Conservation (phyloP, 768 basidiomycete genomes). For the Tephrocybe sp. region DNA sequence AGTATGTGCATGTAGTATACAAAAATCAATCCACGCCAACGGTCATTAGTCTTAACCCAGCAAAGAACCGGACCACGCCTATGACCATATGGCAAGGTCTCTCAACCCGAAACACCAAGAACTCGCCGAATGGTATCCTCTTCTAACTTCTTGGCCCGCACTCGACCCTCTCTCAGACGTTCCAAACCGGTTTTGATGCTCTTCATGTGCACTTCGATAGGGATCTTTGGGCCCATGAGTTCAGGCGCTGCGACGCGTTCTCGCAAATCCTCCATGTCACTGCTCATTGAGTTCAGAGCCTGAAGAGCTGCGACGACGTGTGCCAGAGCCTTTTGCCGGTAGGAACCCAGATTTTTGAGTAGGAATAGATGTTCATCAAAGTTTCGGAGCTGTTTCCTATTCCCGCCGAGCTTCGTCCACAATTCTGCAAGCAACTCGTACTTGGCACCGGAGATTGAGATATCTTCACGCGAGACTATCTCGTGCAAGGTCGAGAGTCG, state of each 20-base stretch:
- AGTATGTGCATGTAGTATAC: conserved; percentile 11
- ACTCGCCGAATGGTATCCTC: conserved; percentile 36
- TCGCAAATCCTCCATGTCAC: conserved; percentile 74
- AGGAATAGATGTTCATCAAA: conserved; percentile 51
- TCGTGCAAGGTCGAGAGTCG: conserved; percentile 56
- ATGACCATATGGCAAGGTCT: not conserved
- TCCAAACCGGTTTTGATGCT: conserved; percentile 66
- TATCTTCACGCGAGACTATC: conserved; percentile 57
- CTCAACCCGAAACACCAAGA: conserved; percentile 15
- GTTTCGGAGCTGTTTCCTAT: conserved; percentile 44
- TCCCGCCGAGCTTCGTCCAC: conserved; percentile 71
- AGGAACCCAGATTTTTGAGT: conserved; percentile 52
- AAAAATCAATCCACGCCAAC: too few species aligned
- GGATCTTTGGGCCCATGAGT: conserved; percentile 54
- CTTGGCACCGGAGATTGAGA: conserved; percentile 38
- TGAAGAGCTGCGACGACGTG: conserved; percentile 69
- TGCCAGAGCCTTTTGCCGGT: conserved; percentile 57
- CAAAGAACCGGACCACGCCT: too few species aligned
- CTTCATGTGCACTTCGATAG: conserved; percentile 73
- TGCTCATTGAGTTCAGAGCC: conserved; percentile 59
- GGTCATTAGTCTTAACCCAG: too few species aligned
- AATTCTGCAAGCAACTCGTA: conserved; percentile 59
- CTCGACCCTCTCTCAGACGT: conserved; percentile 56
- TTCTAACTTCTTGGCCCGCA: conserved; percentile 47
- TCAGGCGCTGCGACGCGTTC: conserved; percentile 70